These are phyloP conservation scores for Cyanodermella asteris DNA, from an alignment of 2,329 filamentous ascomycete genomes.

Conservation along the genomic window DNA sequence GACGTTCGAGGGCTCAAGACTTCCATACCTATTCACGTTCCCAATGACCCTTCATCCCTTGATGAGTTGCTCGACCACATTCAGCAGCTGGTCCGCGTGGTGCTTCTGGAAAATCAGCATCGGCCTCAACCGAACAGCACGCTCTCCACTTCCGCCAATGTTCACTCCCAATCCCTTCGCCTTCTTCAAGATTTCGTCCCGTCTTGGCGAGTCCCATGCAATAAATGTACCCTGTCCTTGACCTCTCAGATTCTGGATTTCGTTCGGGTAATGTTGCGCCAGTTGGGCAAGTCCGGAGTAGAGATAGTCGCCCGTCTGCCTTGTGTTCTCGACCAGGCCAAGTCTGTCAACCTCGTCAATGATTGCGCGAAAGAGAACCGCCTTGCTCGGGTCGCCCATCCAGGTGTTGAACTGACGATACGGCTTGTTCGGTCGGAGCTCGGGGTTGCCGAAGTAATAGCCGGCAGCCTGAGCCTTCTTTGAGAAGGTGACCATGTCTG, in stretches of 20 bases:
- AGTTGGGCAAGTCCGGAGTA: slow-evolving; percentile 47
- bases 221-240: slow-evolving; percentile 83
- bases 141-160: slow-evolving; percentile 60
- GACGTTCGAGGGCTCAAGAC: too few relatives aligned
- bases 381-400: slow-evolving; percentile 82
- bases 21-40: too few relatives aligned
- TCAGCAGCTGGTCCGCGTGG: too few relatives aligned
- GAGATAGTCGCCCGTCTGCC: slow-evolving; percentile 56
- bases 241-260: slow-evolving; percentile 67
- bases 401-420: slow-evolving; percentile 96
- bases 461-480: slow-evolving; percentile 91
- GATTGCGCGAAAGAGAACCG: slow-evolving; percentile 69
- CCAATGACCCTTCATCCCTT: too few relatives aligned
- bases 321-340: slow-evolving; percentile 61
- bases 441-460: slow-evolving; percentile 70
- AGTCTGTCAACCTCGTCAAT: slow-evolving; percentile 57
- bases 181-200: slow-evolving; percentile 57
- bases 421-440: slow-evolving; percentile 69
- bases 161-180: slow-evolving; percentile 69
- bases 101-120: slow-evolving; percentile 87
- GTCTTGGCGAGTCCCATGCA: slow-evolving; percentile 63
- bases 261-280: slow-evolving; percentile 45
- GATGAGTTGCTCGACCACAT: too few relatives aligned
- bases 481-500: slow-evolving; percentile 85
- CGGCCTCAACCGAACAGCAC: slow-evolving; percentile 57